phyloP scores from a whole-genome alignment of 805 yeast species.

The Sugiyamaella mastotermitis region DNA sequence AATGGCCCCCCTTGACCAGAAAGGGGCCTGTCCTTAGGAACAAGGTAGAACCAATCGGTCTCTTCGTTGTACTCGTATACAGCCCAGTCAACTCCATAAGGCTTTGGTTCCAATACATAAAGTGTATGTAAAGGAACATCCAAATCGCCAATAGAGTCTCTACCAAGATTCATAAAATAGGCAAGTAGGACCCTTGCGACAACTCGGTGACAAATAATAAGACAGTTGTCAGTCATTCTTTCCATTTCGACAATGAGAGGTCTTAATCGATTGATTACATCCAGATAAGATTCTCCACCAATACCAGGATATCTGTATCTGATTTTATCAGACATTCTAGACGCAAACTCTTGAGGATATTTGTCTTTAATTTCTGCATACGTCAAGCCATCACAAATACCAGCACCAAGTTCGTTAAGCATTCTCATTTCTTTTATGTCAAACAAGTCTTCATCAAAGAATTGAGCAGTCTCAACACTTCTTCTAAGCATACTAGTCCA shows the following conservation, averaged over 20 bases:
- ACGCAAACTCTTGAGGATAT: constrained; percentile 72
- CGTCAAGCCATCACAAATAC: constrained; percentile 87
- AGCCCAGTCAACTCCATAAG: constrained; percentile 93
- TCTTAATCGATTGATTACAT: constrained; percentile 82
- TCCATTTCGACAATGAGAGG: constrained; percentile 92
- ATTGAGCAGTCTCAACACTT: constrained; percentile 69
- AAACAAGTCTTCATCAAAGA: constrained; percentile 66
- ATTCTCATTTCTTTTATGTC: constrained; percentile 84
- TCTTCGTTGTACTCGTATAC: constrained; percentile 80
- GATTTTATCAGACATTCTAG: constrained; percentile 71
- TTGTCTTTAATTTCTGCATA: constrained; percentile 72
- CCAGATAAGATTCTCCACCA: constrained; percentile 94
- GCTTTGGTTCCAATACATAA: constrained; percentile 84
- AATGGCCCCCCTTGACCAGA: too few relatives aligned
- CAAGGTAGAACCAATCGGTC: constrained; percentile 69
- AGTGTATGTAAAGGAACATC: constrained; percentile 92
- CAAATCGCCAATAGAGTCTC: constrained; percentile 76
- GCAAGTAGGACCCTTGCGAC: constrained; percentile 84
- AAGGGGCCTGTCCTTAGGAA: constrained; percentile 29
- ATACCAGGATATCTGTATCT: constrained; percentile 92
- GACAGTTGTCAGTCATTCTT: constrained; percentile 79
- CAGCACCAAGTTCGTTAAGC: constrained; percentile 92
- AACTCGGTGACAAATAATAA: constrained; percentile 83
- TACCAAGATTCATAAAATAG: constrained; percentile 74
- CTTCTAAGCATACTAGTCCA: constrained; percentile 88